Evolutionary conservation across 257 asterid genomes (phyloP).

Genomic region (Rehmannia glutinosa): DNA sequence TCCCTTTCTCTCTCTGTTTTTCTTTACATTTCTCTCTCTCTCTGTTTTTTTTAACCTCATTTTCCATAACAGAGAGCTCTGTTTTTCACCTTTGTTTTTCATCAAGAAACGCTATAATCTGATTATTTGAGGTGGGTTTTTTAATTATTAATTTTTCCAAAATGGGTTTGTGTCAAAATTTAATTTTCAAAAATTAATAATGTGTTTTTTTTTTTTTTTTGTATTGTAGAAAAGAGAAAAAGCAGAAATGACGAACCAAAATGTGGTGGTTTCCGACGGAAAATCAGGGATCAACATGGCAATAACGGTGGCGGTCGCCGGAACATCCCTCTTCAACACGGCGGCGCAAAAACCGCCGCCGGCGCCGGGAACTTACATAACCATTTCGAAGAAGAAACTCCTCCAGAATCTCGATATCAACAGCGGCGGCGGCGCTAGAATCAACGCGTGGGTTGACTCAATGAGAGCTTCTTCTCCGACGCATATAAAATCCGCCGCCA

Average conservation of each 20-base stretch:
- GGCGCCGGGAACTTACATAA: slow-evolving; percentile 57
- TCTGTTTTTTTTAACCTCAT: not conserved
- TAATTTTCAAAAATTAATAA: not conserved
- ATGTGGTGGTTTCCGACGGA: slow-evolving; percentile 61
- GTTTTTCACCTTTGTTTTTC: not conserved
- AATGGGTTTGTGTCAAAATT: too few relatives aligned
- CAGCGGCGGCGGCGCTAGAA: slow-evolving; percentile 33
- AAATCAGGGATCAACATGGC: slow-evolving; percentile 42
- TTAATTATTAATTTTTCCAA: too few relatives aligned
- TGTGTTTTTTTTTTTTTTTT: not conserved
- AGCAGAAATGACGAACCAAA: slow-evolving; percentile 50
- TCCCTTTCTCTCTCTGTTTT: slow-evolving; percentile 3
- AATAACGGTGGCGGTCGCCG: slow-evolving; percentile 46
- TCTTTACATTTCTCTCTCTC: not conserved
- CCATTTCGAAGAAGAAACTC: slow-evolving; percentile 55
- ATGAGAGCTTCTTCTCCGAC: slow-evolving; percentile 98
- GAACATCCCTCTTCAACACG: slow-evolving; percentile 37
- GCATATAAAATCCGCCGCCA: slow-evolving; percentile 45
- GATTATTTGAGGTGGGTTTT: not conserved
- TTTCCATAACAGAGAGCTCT: not conserved
- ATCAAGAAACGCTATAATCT: not conserved
- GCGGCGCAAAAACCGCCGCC: slow-evolving; percentile 76
- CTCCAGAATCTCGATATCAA: slow-evolving; percentile 59
- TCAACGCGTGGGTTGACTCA: slow-evolving; percentile 85
- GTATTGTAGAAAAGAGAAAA: not conserved